These are phyloP conservation scores for Camellia lanceoleosa DNA, from an alignment of 148 eudicot species.

Conservation along the genomic window DNA sequence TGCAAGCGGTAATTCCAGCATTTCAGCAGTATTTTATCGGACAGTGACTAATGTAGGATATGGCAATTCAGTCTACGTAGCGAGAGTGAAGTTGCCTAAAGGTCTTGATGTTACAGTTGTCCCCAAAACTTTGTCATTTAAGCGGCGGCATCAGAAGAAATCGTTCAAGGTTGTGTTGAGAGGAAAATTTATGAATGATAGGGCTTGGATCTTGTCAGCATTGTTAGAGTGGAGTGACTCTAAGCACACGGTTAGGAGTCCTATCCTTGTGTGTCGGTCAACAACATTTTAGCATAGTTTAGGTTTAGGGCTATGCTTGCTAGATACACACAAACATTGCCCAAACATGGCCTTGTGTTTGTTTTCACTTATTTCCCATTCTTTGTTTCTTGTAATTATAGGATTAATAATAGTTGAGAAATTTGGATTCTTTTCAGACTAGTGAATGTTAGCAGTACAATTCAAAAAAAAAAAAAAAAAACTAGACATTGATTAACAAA, in stretches of 20 bases:
- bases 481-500: no score
- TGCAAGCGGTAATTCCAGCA: neutral
- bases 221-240: conserved; percentile 48
- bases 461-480: no score
- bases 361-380: no score
- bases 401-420: neutral
- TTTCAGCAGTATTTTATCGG: conserved; percentile 45
- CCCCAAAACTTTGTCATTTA: conserved; percentile 47
- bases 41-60: conserved; percentile 63
- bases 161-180: conserved; percentile 47
- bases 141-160: conserved; percentile 26
- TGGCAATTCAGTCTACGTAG: conserved; percentile 37
- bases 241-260: conserved; percentile 54
- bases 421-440: no score
- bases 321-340: no score
- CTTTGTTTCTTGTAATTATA: neutral
- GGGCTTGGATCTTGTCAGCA: conserved; percentile 24
- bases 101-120: conserved; percentile 38
- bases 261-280: conserved; percentile 46
- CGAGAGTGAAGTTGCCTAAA: conserved; percentile 31
- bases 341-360: no score
- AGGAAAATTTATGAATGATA: conserved; percentile 33
- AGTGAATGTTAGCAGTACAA: no score
- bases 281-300: neutral
- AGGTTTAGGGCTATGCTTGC: no score